Conservation (phyloP, 345 rosid genomes). For the Physaria fendleri region DNA sequence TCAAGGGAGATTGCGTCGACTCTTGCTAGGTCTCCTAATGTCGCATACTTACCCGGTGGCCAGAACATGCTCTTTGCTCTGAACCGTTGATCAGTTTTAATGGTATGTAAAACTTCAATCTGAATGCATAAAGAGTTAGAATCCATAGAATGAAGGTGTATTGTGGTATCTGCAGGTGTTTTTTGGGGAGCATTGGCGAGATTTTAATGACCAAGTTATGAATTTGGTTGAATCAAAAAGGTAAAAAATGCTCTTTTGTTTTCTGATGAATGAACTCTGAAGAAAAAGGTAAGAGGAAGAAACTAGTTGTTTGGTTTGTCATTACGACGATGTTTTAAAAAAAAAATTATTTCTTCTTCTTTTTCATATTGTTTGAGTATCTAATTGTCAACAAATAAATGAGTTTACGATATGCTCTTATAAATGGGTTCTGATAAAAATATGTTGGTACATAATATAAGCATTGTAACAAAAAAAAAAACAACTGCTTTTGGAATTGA, state of each 20-base stretch:
- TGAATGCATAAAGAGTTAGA: neutral
- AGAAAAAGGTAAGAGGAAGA: neutral
- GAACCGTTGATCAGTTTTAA: constrained; percentile 36
- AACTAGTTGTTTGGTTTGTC: constrained; percentile 8
- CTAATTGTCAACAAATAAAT: constrained; percentile 6
- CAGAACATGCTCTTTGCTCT: constrained; percentile 73
- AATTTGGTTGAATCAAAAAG: constrained; percentile 19
- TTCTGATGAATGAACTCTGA: constrained; percentile 11
- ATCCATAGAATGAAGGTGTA: neutral
- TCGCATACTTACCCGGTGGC: constrained; percentile 86
- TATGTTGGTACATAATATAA: neutral
- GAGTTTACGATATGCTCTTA: neutral
- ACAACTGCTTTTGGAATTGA: neutral
- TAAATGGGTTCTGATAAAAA: neutral
- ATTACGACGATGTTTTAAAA: too few relatives aligned
- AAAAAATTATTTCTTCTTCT: too few relatives aligned
- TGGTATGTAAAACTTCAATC: neutral
- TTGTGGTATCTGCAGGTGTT: constrained; percentile 20
- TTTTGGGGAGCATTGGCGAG: neutral
- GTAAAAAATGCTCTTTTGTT: constrained; percentile 1
- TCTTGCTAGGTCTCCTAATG: constrained; percentile 80
- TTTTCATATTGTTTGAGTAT: neutral
- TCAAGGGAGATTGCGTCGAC: constrained; percentile 91
- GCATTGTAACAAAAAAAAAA: neutral
- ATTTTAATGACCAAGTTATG: constrained; percentile 7